phyloP scores from a whole-genome alignment of 1,284 basidiomycete species.

The Pseudozyma pruni region DNA sequence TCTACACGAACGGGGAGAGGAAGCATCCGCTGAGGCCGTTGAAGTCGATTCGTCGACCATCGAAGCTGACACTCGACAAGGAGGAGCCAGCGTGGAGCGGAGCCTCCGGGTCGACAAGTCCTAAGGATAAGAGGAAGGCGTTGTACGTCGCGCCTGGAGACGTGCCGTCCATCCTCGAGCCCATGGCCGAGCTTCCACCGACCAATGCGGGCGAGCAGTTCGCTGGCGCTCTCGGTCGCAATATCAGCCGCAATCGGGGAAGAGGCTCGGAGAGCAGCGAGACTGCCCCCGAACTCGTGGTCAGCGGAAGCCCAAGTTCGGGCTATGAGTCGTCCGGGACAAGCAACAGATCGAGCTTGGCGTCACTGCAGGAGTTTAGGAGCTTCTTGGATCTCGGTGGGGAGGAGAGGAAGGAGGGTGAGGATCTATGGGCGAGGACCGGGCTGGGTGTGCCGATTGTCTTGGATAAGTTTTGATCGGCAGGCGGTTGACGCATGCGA shows the following conservation, averaged over 20 bases:
- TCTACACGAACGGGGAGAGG: constrained; percentile 1
- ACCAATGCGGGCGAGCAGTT: constrained; percentile 3
- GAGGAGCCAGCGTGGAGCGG: background rate
- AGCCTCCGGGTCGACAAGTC: constrained; percentile 8
- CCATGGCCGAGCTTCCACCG: background rate
- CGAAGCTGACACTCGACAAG: constrained; percentile 6
- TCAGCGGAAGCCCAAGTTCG: constrained; percentile 30
- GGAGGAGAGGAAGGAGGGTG: background rate
- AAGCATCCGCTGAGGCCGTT: constrained; percentile 25
- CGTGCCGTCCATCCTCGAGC: constrained; percentile 16
- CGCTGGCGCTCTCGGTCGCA: constrained; percentile 14
- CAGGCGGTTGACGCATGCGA: no score
- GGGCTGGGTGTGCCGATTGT: no score
- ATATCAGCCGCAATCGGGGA: constrained; percentile 6
- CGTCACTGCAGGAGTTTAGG: constrained; percentile 23
- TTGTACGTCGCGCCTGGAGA: constrained; percentile 20
- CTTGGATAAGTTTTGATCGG: no score
- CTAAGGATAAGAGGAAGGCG: constrained; percentile 36
- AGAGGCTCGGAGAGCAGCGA: background rate
- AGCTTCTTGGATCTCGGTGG: constrained; percentile 27
- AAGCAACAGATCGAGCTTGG: constrained; percentile 21
- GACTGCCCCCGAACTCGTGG: constrained; percentile 18
- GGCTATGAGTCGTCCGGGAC: constrained; percentile 16
- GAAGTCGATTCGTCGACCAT: constrained; percentile 32
- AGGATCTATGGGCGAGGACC: constrained; percentile 16